These are phyloP conservation scores for Scutellaria baicalensis DNA, from an alignment of 257 asterid species.

Conservation along the genomic window DNA sequence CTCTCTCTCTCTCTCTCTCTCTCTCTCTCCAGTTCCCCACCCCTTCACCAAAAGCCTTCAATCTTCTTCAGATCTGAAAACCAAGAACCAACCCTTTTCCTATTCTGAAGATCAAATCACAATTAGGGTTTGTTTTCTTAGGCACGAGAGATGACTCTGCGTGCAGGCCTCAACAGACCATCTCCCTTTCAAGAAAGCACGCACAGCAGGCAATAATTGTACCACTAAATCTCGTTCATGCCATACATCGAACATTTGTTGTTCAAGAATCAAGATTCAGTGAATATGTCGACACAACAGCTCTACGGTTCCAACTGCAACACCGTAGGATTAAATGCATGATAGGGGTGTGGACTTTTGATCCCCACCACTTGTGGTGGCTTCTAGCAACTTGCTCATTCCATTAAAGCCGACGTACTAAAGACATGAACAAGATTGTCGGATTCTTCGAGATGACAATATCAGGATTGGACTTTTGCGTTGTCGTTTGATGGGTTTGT, in stretches of 20 bases:
- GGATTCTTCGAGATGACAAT: conserved; percentile 1
- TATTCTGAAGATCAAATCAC: background rate
- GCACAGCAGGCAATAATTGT: background rate
- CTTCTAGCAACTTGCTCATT: background rate
- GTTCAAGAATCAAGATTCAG: background rate
- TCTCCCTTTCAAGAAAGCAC: background rate
- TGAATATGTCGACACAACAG: background rate
- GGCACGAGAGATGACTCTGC: background rate
- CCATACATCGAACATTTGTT: background rate
- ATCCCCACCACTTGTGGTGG: background rate
- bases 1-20: background rate
- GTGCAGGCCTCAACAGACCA: background rate
- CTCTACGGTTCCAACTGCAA: background rate
- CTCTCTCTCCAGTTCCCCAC: background rate
- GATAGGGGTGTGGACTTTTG: background rate
- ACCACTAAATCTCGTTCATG: conserved; percentile 1
- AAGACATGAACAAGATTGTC: background rate
- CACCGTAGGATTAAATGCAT: background rate
- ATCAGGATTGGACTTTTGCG: background rate
- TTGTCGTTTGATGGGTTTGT: background rate
- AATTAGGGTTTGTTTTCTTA: conserved; percentile 9
- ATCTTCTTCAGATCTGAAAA: conserved; percentile 24
- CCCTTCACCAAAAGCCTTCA: background rate
- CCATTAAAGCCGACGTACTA: background rate
- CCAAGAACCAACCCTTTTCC: conserved; percentile 1